Evolutionary conservation across 1,284 basidiomycete species (phyloP).

Genomic region (Ganoderma boninense): DNA sequence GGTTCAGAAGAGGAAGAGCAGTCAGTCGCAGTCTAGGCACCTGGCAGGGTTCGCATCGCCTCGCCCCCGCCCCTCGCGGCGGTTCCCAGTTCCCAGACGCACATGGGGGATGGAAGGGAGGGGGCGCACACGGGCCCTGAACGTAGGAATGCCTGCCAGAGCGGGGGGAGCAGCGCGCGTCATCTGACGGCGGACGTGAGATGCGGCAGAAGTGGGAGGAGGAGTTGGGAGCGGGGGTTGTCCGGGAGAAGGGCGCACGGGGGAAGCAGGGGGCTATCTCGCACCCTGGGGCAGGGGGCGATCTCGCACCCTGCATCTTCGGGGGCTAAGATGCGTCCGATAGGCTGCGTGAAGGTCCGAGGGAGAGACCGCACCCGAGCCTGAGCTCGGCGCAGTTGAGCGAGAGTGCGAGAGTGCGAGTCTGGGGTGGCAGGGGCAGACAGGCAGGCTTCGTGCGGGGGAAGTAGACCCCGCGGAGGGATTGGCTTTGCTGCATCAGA

Average conservation of each 20-base stretch:
- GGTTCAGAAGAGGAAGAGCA: too few species aligned
- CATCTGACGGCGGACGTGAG: constrained; percentile 33
- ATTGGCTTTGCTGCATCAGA: constrained; percentile 23
- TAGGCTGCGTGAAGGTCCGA: constrained; percentile 20
- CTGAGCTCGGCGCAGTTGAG: constrained; percentile 6
- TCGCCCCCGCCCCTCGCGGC: constrained; percentile 11
- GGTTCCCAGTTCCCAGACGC: constrained; percentile 24
- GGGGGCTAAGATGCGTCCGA: constrained; percentile 31
- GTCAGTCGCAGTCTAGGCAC: too few species aligned
- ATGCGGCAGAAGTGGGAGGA: constrained; percentile 18
- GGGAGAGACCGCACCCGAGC: constrained; percentile 16
- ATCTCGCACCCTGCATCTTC: constrained; percentile 19
- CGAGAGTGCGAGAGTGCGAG: constrained; percentile 9
- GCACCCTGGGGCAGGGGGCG: constrained; percentile 6
- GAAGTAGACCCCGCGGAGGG: constrained; percentile 25
- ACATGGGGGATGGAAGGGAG: constrained; percentile 17
- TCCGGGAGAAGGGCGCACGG: constrained; percentile 23
- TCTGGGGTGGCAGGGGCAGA: constrained; percentile 7
- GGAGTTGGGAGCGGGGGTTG: constrained; percentile 17
- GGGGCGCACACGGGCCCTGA: constrained; percentile 24
- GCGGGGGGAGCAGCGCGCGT: constrained; percentile 27
- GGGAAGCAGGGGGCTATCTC: too few species aligned
- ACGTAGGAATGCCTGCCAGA: constrained; percentile 28
- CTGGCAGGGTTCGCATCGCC: not conserved
- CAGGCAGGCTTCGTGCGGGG: constrained; percentile 19